Evolutionary conservation across 2,329 filamentous ascomycete genomes (phyloP).

Genomic region (Pseudogymnoascus sp.): DNA sequence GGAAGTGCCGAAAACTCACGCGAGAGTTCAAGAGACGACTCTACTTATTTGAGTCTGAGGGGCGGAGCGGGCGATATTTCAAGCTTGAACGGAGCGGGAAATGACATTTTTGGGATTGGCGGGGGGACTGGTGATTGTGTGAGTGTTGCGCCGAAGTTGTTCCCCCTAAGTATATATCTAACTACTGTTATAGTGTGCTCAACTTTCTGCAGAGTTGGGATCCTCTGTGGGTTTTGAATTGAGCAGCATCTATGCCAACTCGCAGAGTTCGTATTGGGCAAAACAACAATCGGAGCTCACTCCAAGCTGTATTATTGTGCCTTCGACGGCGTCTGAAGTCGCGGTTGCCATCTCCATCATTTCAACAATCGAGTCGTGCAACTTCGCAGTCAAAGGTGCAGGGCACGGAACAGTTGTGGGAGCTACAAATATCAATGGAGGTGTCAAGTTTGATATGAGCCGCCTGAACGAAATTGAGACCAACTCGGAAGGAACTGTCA

Average conservation of each 20-base stretch:
- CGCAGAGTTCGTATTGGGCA: not conserved
- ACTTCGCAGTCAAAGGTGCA: conserved; percentile 12
- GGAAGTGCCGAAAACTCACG: not conserved
- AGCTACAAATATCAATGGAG: conserved; percentile 11
- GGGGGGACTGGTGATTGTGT: not conserved
- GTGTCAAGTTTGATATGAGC: conserved; percentile 15
- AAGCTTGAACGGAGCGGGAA: not conserved
- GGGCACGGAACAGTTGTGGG: conserved; percentile 9
- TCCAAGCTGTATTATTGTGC: conserved; percentile 11
- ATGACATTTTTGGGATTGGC: not conserved
- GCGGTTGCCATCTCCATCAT: conserved; percentile 10
- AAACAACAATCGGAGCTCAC: not conserved
- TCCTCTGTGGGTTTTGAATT: not conserved
- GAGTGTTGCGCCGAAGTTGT: not conserved
- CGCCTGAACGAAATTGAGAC: conserved; percentile 3
- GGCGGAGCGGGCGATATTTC: not conserved
- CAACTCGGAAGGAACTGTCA: conserved; percentile 1
- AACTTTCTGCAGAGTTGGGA: not conserved
- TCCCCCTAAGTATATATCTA: not conserved
- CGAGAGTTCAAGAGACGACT: not conserved
- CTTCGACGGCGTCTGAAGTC: conserved; percentile 4
- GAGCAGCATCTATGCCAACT: not conserved
- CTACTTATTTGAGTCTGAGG: not conserved
- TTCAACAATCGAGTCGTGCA: conserved; percentile 25
- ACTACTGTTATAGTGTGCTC: not conserved